Evolutionary conservation across 129 eudicot species (phyloP), one percentile per base, ranked within the genome.

Genomic region (Rutidosis leptorrhynchoides): DNA sequence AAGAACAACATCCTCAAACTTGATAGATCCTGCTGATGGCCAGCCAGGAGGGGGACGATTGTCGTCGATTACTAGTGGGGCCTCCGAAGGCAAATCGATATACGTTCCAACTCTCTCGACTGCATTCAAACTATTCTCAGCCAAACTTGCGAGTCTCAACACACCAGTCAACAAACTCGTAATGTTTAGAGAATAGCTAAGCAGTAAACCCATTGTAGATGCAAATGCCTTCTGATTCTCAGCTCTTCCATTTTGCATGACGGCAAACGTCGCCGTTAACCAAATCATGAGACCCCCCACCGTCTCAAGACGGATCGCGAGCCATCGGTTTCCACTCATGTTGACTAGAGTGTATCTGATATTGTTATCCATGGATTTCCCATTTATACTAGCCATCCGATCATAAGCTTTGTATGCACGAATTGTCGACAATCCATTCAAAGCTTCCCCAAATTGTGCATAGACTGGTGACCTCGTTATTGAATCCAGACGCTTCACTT

Each of bases 271-370:
- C 62, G 99, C 96, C 1, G 95, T 92, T 19, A 92, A 55, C 98
- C 98, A 92, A 29, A 93, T 93, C 96, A 93, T 93, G 80, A 93
- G 71, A 19, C 98, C 98, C n/a, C 98, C 98, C 8, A 93, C 67
- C 24, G 85, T 83, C 77, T 93, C 96, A 48, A 93, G 74, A 15
- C 98, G 83, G 55, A 88, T 93, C 12, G 85, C 87, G 24, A 93
- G 95, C 98, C 98, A 93, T 54, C 99, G 99, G 76, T 94, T 94
- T 40, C 81, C 84, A 74, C 97, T 84, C 72, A 86, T 82, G 74
- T 89, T 89, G 51, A 78, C 99, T 9, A 94, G 79, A 16, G 99
- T 94, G 65, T 84, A 94, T 62, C 95, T 82, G 66, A 86, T 71
- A 57, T 94, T 94, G 52, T 94, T 89, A 83, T 94, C 99, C 96